Percentiles rank a stretch among this genome's conserved stretches.
phyloP scores from a whole-genome alignment of 164 flowering plant genomes.

The Berberis thunbergii region DNA sequence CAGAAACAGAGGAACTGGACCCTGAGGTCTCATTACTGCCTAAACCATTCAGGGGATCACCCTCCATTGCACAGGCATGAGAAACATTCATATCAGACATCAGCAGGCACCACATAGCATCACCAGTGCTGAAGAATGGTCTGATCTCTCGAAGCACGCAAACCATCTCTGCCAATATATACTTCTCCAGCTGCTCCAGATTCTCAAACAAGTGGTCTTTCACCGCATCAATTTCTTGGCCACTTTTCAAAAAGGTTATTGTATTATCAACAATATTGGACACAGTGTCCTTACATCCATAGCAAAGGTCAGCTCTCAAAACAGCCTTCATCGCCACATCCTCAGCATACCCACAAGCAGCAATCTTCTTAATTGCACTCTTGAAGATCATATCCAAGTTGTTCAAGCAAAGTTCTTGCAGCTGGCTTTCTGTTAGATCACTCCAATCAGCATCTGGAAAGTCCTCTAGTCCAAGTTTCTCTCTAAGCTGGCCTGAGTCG shows the following conservation, averaged over 20 bases:
- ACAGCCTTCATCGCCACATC: conserved; percentile 70
- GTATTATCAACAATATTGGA: conserved; percentile 89
- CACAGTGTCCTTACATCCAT: conserved; percentile 76
- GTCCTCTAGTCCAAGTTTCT: conserved; percentile 40
- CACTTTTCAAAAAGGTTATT: conserved; percentile 51
- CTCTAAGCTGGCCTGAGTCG: conserved; percentile 30
- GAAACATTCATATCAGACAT: conserved; percentile 93
- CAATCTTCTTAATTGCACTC: conserved; percentile 72
- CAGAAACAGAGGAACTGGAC: conserved; percentile 26
- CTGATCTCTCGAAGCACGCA: conserved; percentile 79
- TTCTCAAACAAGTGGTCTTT: conserved; percentile 63
- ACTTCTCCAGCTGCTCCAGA: conserved; percentile 73
- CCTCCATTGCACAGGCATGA: conserved; percentile 88
- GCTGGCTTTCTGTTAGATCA: conserved; percentile 64
- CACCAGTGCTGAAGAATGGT: conserved; percentile 83
- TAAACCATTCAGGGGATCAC: conserved; percentile 43
- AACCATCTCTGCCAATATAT: conserved; percentile 78
- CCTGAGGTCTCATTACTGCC: conserved; percentile 29
- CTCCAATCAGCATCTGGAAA: conserved; percentile 79
- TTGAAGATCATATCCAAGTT: conserved; percentile 71
- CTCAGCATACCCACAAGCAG: conserved; percentile 68
- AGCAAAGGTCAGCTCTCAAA: conserved; percentile 74
- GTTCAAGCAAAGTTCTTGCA: conserved; percentile 73
- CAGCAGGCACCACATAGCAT: conserved; percentile 95
- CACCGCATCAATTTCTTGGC: conserved; percentile 47